Base-by-base conservation (phyloP, 228 moss, liverwort and hornwort genomes). In the Sphagnum magellanicum region DNA sequence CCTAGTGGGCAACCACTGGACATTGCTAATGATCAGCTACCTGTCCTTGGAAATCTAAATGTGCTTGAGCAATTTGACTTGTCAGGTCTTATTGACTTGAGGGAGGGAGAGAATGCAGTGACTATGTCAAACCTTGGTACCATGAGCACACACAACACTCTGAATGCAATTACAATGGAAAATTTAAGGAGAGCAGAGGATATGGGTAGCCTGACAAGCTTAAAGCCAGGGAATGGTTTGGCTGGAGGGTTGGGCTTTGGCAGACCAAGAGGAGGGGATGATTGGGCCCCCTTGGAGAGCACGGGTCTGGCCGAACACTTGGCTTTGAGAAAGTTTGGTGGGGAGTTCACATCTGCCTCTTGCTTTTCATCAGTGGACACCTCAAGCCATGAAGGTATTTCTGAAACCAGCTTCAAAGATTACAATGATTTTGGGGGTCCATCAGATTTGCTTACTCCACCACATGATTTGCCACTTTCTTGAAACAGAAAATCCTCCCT, bases 81-180 rank as follows among this genome's bases (percentile, higher is more conserved):
- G 67, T 68, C 73, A 8, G 70, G 55, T 65, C 64, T 81, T 70
- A 67, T 79, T 60, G 72, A 70, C 5, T 15, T 17, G 6, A 32
- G 67, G 10, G 67, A 51, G 16, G 75, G 74, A 59, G 66, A 73
- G 0, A 81, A 84, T 53, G 47, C 77, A 14, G 81, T 76, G 70
- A 75, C 85, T 12, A 50, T 53, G 50, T 12, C 65, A 32, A 65
- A 14, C 60, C 74, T 59, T 63, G 63, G 16, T 64, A 79, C 52
- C 68, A 58, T 8, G 46, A 50, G 66, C 51, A 12, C 63, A 16
- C 68, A 72, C 57, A 79, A 86, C 71, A 77, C 76, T 5, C 61
- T 86, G 53, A 74, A 79, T 9, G 82, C 80, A 61, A 80, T 80
- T 77, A 77, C 86, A 4, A 83, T 86, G 86, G 82, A 82, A 4